Base-by-base conservation (phyloP, 2,329 filamentous ascomycete species). In the Aspergillus ochraceoroseus region DNA sequence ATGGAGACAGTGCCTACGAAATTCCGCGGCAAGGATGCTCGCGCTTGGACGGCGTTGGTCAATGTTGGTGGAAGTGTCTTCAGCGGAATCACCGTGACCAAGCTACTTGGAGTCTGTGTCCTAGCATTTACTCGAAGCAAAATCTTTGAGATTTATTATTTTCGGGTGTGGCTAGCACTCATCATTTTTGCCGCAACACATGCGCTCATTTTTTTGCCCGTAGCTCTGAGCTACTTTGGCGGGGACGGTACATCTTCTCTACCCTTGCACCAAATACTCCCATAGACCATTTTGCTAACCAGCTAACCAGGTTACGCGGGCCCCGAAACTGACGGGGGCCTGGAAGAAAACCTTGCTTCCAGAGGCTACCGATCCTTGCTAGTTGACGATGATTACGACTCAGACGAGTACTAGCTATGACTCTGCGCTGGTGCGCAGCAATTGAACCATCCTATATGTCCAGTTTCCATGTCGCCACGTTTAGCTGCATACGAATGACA, bases 121-220 rank as follows among this genome's bases (percentile, higher is more conserved):
- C 72, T 98, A 13, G 92, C 92, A 0, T 98, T 95, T 58, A 98
- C 92, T 5, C 74, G 86, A 36, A 94, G 87, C 64, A 98, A 96
- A 77, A 98, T 98, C 59, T 98, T 98, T 57, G 94, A 98, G 70
- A 87, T 98, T 43, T 98, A 98, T 69, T 98, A 98, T 67, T 98
- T 98, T 75, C 79, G 92, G 29, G 85, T 98, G 29, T 98, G 92
- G 92, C 71, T 95, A 12, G 84, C 89, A 5, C 76, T 98, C 39
- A 89, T 98, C 7, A 63, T 94, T 7, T 90, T 95, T 63, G 94
- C 89, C 2, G 87, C 87, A 5, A 75, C 82, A 7, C 92, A 98
- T 63, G 87, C 92, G 0, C 72, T 98, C 32, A 77, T 98, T 5
- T 94, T 96, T 63, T 70, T 98, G 54, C 92, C 92, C 0, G 92